phyloP scores from a whole-genome alignment of 768 basidiomycete species.

The Agrocybe chaxingu region DNA sequence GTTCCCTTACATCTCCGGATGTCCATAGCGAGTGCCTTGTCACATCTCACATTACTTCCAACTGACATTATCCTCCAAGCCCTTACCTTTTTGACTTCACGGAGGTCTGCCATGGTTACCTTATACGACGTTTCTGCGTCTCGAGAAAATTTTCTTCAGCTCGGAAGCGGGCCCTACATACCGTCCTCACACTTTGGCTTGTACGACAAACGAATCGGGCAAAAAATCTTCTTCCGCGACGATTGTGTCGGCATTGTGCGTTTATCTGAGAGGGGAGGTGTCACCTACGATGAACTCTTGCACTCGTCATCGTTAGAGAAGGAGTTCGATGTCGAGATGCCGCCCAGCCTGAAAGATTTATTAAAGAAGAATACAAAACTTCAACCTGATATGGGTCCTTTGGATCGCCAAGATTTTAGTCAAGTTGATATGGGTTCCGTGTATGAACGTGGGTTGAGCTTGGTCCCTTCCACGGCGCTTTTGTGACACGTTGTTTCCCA shows the following conservation, averaged over 20 bases:
- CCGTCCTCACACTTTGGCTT: constrained; percentile 28
- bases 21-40: constrained; percentile 28
- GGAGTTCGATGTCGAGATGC: constrained; percentile 30
- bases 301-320: constrained; percentile 12
- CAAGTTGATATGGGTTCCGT: constrained; percentile 46
- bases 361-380: constrained; percentile 23
- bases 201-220: constrained; percentile 25
- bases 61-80: constrained; percentile 27
- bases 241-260: constrained; percentile 37
- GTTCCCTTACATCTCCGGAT: constrained; percentile 30
- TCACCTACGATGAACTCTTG: constrained; percentile 41
- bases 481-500: not conserved
- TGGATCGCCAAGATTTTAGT: constrained; percentile 40
- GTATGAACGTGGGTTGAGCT: constrained; percentile 50
- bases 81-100: constrained; percentile 58
- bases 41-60: not conserved
- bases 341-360: constrained; percentile 36
- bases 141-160: constrained; percentile 38
- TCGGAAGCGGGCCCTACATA: constrained; percentile 41
- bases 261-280: constrained; percentile 43
- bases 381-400: constrained; percentile 36
- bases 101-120: constrained; percentile 53
- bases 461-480: not conserved
- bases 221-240: constrained; percentile 30
- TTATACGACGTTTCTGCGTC: constrained; percentile 59